Conservation (phyloP, 1,139 yeast species). For the Saccharomyces pastorianus region DNA sequence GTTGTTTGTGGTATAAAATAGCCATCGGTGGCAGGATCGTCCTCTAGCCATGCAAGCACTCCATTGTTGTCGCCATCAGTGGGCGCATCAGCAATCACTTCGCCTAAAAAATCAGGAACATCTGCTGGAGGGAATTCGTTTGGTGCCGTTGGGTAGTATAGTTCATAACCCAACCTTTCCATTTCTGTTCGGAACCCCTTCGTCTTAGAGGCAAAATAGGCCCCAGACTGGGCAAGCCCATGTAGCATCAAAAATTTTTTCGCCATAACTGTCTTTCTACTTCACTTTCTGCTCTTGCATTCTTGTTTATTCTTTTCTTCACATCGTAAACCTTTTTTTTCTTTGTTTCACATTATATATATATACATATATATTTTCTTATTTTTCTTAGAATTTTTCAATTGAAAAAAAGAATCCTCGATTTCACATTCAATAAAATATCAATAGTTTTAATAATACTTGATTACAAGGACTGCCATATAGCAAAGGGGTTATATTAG, state of each 20-base stretch:
- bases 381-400: neutral
- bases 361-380: neutral
- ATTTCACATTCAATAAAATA: neutral
- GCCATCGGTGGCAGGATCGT: conserved; percentile 18
- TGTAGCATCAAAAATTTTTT: conserved; percentile 43
- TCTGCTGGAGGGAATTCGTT: conserved; percentile 24
- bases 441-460: neutral
- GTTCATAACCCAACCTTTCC: conserved; percentile 53
- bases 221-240: conserved; percentile 61
- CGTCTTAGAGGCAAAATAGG: conserved; percentile 64
- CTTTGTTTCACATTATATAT: neutral
- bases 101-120: conserved; percentile 18
- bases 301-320: neutral
- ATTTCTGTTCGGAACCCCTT: conserved; percentile 63
- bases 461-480: neutral
- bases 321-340: neutral
- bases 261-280: conserved; percentile 9
- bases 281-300: neutral
- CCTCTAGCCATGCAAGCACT: conserved; percentile 29
- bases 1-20: conserved; percentile 23
- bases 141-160: conserved; percentile 71
- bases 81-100: conserved; percentile 9
- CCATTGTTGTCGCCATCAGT: neutral
- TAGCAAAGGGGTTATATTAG: neutral
- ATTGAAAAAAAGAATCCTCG: neutral